Conservation (phyloP, 164 flowering plant genomes). For the Saururus chinensis region DNA sequence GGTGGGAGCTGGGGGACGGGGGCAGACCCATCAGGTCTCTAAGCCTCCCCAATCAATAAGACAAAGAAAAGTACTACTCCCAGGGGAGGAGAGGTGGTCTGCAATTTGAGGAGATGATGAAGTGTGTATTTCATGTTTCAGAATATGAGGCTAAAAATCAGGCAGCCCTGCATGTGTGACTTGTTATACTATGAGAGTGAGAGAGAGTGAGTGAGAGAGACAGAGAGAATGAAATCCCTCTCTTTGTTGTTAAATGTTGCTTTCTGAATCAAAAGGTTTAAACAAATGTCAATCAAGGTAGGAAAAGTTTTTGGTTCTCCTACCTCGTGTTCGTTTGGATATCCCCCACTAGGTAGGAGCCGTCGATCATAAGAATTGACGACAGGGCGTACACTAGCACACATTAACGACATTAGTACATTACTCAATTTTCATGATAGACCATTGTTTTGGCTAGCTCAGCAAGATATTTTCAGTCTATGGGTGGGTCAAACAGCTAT, state of each 20-base stretch:
- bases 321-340: too few species aligned
- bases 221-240: background rate
- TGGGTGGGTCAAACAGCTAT: background rate
- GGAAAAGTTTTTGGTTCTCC: too few species aligned
- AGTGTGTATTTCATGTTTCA: conserved; percentile 1
- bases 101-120: background rate
- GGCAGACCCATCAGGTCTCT: conserved; percentile 32
- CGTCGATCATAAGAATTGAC: too few species aligned
- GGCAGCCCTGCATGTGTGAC: background rate
- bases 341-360: too few species aligned
- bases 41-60: background rate
- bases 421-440: too few species aligned
- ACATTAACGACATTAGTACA: too few species aligned
- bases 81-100: background rate
- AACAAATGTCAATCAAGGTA: too few species aligned
- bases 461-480: background rate
- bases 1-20: conserved; percentile 34
- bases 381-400: too few species aligned
- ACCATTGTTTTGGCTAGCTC: background rate
- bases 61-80: background rate
- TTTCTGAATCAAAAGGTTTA: background rate
- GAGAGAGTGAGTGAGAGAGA: conserved; percentile 4
- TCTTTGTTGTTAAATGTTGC: background rate
- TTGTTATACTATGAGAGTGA: background rate
- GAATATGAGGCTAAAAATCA: conserved; percentile 15